Percentiles rank a stretch among this genome's conserved stretches.
Conservation (phyloP, 306 rosid species). For the Acacia melanoxylon region DNA sequence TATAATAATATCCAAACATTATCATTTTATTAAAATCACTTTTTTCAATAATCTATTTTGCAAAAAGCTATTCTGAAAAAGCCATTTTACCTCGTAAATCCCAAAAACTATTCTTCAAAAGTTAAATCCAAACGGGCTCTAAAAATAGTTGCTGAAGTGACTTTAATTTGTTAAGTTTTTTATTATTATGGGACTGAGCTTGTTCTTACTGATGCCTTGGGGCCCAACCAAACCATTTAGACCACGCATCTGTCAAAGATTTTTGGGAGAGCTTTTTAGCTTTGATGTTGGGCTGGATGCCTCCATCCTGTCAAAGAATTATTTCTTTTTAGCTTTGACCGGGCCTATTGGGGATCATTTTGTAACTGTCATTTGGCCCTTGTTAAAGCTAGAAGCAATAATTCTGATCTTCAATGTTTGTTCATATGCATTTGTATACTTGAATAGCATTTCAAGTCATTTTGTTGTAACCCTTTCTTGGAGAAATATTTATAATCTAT, state of each 20-base stretch:
- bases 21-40: too few species aligned
- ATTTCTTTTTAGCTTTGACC: neutral
- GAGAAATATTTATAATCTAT: constrained; percentile 29
- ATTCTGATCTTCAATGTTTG: neutral
- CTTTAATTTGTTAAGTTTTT: neutral
- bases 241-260: neutral
- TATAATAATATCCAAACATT: too few species aligned
- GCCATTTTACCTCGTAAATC: too few species aligned
- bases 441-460: constrained; percentile 18
- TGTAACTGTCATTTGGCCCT: neutral
- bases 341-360: neutral
- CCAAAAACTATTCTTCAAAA: too few species aligned
- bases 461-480: constrained; percentile 7
- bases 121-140: too few species aligned
- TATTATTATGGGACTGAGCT: neutral
- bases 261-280: neutral
- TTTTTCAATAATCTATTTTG: too few species aligned
- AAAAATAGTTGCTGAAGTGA: neutral
- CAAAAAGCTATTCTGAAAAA: too few species aligned
- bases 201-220: neutral
- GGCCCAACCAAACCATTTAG: neutral
- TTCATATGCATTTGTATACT: constrained; percentile 15
- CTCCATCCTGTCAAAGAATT: neutral
- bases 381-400: neutral
- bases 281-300: neutral